phyloP scores from a whole-genome alignment of 257 asterid genomes.

The Solanum lignicaule region DNA sequence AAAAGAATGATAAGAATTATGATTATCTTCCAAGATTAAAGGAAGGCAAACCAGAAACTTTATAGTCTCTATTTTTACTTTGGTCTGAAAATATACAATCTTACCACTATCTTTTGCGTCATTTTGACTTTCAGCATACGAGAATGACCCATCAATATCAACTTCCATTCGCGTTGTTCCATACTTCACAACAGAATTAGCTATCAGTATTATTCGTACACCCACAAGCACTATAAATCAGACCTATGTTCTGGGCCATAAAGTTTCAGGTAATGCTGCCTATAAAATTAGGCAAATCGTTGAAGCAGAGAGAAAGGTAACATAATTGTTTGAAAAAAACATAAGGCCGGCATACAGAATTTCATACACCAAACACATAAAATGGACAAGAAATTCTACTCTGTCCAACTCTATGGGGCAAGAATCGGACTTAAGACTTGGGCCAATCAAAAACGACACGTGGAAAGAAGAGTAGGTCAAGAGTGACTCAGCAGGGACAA shows the following conservation, averaged over 20 bases:
- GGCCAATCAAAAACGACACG: not conserved
- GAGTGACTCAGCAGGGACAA: not conserved
- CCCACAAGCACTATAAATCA: not conserved
- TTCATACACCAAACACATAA: not conserved
- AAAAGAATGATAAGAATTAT: not conserved
- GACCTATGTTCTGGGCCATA: not conserved
- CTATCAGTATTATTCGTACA: slow-evolving; percentile 4
- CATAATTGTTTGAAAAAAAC: not conserved
- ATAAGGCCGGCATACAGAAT: not conserved
- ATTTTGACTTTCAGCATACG: slow-evolving; percentile 46
- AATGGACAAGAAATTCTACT: not conserved
- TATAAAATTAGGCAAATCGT: not conserved
- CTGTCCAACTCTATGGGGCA: not conserved
- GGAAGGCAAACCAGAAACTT: not conserved
- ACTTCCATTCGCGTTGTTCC: slow-evolving; percentile 85
- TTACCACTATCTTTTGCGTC: slow-evolving; percentile 47
- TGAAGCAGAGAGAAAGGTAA: not conserved
- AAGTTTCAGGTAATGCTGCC: not conserved
- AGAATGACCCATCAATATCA: slow-evolving; percentile 78
- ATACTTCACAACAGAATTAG: slow-evolving; percentile 40
- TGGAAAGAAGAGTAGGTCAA: not conserved
- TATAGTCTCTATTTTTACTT: not conserved
- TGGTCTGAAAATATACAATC: not conserved
- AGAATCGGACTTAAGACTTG: not conserved
- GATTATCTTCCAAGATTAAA: not conserved